phyloP scores from a whole-genome alignment of 2,329 filamentous ascomycete genomes.

The Capronia americana region DNA sequence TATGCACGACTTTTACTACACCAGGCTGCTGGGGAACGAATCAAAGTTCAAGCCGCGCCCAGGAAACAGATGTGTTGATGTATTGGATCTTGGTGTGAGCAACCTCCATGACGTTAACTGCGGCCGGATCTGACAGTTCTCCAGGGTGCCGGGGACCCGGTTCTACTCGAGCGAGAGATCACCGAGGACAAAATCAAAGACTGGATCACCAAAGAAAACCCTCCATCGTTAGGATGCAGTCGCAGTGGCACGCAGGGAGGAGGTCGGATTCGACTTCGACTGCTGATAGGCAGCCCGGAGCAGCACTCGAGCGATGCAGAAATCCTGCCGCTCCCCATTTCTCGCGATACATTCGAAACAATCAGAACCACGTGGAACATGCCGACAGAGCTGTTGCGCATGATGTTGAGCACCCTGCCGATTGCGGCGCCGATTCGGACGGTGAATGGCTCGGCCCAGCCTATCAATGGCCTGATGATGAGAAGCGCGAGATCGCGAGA shows the following conservation, averaged over 20 bases:
- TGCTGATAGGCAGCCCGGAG: conserved; percentile 26
- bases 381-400: conserved; percentile 29
- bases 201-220: not conserved
- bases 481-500: conserved; percentile 29
- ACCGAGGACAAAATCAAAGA: conserved; percentile 4
- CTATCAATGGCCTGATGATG: conserved; percentile 24
- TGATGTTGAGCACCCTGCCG: conserved; percentile 32
- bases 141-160: not conserved
- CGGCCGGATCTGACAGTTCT: not conserved
- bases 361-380: conserved; percentile 23
- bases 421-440: conserved; percentile 18
- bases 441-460: not conserved
- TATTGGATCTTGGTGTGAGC: conserved; percentile 16
- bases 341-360: conserved; percentile 24
- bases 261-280: conserved; percentile 10
- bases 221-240: not conserved
- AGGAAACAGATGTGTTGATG: conserved; percentile 23
- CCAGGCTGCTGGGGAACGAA: conserved; percentile 17
- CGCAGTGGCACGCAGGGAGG: not conserved
- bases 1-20: conserved; percentile 30
- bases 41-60: conserved; percentile 26
- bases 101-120: not conserved
- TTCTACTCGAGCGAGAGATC: not conserved
- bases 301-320: conserved; percentile 26
- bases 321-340: conserved; percentile 27